A percentile compares a stretch with the other conserved stretches of the same genome.
phyloP scores from a whole-genome alignment of 352 stramenopile genomes.

The Globisporangium recalcitrans region DNA sequence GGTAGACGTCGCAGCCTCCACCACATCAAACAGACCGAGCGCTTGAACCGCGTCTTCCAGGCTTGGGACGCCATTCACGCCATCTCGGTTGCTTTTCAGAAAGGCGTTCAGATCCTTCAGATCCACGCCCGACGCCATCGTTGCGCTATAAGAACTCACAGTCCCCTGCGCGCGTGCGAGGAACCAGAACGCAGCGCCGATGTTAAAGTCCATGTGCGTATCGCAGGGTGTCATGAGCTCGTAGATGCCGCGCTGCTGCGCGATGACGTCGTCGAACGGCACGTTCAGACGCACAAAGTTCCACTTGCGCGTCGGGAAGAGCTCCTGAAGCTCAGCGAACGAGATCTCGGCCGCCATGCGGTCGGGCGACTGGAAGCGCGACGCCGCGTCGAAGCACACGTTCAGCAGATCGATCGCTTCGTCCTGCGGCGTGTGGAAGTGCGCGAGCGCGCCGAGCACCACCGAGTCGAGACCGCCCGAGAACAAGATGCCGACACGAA shows the following conservation, averaged over 20 bases:
- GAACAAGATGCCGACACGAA: conserved; percentile 92
- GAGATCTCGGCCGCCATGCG: conserved; percentile 83
- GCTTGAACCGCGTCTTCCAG: conserved; percentile 26
- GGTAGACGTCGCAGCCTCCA: neutral
- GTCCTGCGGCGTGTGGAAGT: conserved; percentile 52
- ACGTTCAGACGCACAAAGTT: conserved; percentile 85
- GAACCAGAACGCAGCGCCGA: conserved; percentile 94
- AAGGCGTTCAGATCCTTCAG: conserved; percentile 41
- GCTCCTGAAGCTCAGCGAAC: conserved; percentile 70
- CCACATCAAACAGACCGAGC: conserved; percentile 29
- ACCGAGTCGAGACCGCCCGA: conserved; percentile 96
- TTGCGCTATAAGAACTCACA: conserved; percentile 14
- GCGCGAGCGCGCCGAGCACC: conserved; percentile 88
- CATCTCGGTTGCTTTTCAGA: conserved; percentile 19
- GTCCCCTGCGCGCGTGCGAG: conserved; percentile 68
- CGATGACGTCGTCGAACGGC: conserved; percentile 60
- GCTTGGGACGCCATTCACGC: neutral
- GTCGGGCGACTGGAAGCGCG: conserved; percentile 79
- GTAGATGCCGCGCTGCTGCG: conserved; percentile 58
- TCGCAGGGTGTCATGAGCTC: conserved; percentile 82
- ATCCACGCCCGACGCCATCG: neutral
- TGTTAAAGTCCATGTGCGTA: conserved; percentile 98
- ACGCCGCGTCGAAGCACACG: conserved; percentile 89
- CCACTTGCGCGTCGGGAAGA: conserved; percentile 85
- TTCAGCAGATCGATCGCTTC: conserved; percentile 92